A percentile compares a stretch with the other conserved stretches of the same genome.
Evolutionary conservation across 495 filamentous ascomycete genomes (phyloP).

Genomic region (Penicillium maclennaniae): DNA sequence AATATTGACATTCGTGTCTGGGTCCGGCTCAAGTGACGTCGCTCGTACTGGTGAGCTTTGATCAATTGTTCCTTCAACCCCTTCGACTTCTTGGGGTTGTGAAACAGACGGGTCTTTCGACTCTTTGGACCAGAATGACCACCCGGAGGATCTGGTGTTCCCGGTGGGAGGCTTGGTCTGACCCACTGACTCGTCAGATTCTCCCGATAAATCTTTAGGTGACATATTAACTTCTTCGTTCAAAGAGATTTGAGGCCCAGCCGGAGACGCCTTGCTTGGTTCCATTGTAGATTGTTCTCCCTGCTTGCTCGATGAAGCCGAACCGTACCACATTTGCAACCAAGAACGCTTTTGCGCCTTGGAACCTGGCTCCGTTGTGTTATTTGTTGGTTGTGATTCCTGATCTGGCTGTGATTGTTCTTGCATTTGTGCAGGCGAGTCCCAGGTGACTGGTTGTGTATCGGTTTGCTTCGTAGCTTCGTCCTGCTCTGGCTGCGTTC

Average conservation of each 20-base stretch:
- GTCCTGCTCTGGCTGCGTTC: slow-evolving; percentile 15
- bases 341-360: slow-evolving; percentile 39
- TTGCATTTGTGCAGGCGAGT: slow-evolving; percentile 9
- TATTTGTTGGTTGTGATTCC: slow-evolving; percentile 1
- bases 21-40: slow-evolving; percentile 13
- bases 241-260: slow-evolving; percentile 10
- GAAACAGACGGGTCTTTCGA: slow-evolving; percentile 37
- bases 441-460: slow-evolving; percentile 14
- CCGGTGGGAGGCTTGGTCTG: slow-evolving; percentile 35
- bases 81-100: slow-evolving; percentile 42
- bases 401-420: slow-evolving; percentile 16
- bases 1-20: slow-evolving; percentile 37
- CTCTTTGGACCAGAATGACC: slow-evolving; percentile 83
- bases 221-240: slow-evolving; percentile 21
- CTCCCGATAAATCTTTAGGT: slow-evolving; percentile 13
- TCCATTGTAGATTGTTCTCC: slow-evolving; percentile 25
- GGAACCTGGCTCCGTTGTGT: slow-evolving; percentile 17
- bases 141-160: slow-evolving; percentile 58
- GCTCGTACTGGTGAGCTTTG: slow-evolving; percentile 30
- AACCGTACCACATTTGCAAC: slow-evolving; percentile 48
- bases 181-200: slow-evolving; percentile 27
- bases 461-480: slow-evolving; percentile 20
- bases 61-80: slow-evolving; percentile 66
- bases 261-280: slow-evolving; percentile 16
- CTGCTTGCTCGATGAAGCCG: slow-evolving; percentile 25